Base-by-base conservation (phyloP, 2,329 filamentous ascomycete genomes). In the Myrmaecium sp. region DNA sequence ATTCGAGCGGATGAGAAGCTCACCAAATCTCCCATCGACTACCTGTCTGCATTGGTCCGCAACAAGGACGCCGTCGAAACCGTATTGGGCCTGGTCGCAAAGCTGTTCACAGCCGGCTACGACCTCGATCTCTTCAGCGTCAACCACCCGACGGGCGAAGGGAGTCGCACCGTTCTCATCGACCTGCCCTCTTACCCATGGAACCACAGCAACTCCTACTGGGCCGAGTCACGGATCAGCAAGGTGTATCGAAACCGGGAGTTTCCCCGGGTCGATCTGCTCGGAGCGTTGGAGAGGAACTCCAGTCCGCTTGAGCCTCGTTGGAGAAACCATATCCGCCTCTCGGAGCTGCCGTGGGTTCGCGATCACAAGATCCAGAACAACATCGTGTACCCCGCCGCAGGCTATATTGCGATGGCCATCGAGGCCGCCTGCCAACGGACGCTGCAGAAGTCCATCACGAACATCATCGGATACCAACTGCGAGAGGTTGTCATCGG, bases 401-500 rank as follows among this genome's bases (percentile, higher is more conserved):
- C 46, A 5, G 47, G 44, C 2, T 43, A 42, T 31, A 21, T 48
- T 5, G 29, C 33, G 10, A 43, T 48, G 36, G 43, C 40, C 5
- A 28, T 51, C 11, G 46, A 52, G 31, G 47, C 41, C 9, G 30
- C 29, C 5, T 22, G 20, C 3, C 33, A 38, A n/a, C n/a, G n/a
- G n/a, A n/a, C n/a, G n/a, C n/a, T n/a, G n/a, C n/a, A n/a, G n/a
- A n/a, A n/a, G 21, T n/a, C n/a, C n/a, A n/a, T n/a, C n/a, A n/a
- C n/a, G n/a, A n/a, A n/a, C n/a, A n/a, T n/a, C 4, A 25, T 12
- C 17, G 21, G 29, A 6, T 28, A 24, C 21, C 14, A 25, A 14
- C 14, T 30, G 9, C 20, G 25, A n/a, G 29, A 30, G 11, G 26
- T 30, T 6, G n/a, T 16, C 1, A 23, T 30, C 9, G 17, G 11